Percentiles rank a stretch among this genome's conserved stretches.
Conservation (phyloP, 1,284 basidiomycete species). For the Rhodotorula sp. region DNA sequence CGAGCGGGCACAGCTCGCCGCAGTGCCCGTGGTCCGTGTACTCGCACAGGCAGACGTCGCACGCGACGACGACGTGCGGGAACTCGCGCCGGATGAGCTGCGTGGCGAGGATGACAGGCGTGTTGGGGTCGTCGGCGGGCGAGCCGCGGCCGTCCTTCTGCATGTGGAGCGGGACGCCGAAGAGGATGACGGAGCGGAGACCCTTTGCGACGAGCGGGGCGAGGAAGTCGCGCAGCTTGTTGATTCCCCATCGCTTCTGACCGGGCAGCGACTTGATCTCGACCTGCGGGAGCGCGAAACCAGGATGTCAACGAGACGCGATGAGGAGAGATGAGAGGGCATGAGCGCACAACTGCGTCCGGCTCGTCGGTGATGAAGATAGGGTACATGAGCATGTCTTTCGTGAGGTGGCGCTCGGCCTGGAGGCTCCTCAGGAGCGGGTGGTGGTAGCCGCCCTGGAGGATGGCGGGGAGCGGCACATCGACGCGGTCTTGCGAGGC, state of each 20-base stretch:
- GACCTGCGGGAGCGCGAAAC: constrained; percentile 49
- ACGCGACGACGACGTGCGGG: constrained; percentile 82
- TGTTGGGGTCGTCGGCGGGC: constrained; percentile 83
- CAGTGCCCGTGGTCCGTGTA: constrained; percentile 99
- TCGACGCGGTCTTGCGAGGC: neutral
- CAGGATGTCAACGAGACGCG: neutral
- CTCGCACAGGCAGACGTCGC: constrained; percentile 98
- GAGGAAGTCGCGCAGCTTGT: constrained; percentile 85
- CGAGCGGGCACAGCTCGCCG: constrained; percentile 56
- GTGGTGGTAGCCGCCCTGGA: constrained; percentile 91
- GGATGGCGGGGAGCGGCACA: constrained; percentile 60
- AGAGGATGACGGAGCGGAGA: constrained; percentile 87
- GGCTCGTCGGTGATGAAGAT: constrained; percentile 95
- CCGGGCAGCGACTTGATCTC: constrained; percentile 76
- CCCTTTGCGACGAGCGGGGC: constrained; percentile 87
- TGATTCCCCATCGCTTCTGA: constrained; percentile 90
- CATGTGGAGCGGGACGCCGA: constrained; percentile 81
- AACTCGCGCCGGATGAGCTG: constrained; percentile 73
- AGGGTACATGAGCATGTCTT: constrained; percentile 89
- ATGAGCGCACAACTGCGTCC: constrained; percentile 60
- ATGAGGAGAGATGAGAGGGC: neutral
- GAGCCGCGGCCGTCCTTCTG: constrained; percentile 75
- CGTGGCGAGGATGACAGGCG: constrained; percentile 92
- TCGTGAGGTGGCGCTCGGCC: constrained; percentile 47
- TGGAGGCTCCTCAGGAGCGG: constrained; percentile 84